Conservation (phyloP, 495 filamentous ascomycete genomes). For the Amniculicola lignicola region DNA sequence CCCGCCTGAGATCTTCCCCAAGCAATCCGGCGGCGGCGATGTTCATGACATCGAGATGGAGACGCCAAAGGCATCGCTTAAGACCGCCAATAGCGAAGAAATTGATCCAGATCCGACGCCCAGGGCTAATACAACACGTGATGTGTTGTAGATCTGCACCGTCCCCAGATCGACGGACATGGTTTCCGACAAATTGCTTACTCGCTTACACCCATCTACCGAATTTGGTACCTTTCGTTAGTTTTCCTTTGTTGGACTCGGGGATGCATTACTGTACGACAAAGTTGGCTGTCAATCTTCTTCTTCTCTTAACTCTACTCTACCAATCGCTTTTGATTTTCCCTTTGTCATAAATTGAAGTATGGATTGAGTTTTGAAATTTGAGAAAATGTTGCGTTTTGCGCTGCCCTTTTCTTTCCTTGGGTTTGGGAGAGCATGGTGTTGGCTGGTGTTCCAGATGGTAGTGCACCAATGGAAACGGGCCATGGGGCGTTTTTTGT, state of each 20-base stretch:
- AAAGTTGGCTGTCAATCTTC: neutral
- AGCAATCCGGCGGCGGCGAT: constrained; percentile 38
- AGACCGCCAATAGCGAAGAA: constrained; percentile 1
- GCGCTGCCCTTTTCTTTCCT: neutral
- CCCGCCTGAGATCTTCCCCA: constrained; percentile 46
- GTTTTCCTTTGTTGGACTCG: neutral
- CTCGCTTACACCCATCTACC: neutral
- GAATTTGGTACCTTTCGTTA: neutral
- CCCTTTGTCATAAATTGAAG: constrained; percentile 5
- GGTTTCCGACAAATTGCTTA: constrained; percentile 10
- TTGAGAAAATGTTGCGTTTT: too few relatives aligned
- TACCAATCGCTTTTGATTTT: neutral
- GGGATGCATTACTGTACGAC: neutral
- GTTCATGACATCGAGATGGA: constrained; percentile 44
- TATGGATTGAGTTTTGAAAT: neutral
- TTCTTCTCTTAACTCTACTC: neutral
- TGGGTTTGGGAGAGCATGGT: constrained; percentile 19
- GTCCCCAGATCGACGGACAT: neutral
- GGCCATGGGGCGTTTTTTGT: neutral
- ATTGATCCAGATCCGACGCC: constrained; percentile 30
- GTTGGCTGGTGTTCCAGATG: constrained; percentile 32
- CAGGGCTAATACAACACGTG: constrained; percentile 16
- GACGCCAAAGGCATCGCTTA: constrained; percentile 22
- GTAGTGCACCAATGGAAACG: constrained; percentile 32
- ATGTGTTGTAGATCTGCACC: constrained; percentile 10